A percentile compares a stretch with the other conserved stretches of the same genome.
phyloP scores from a whole-genome alignment of 2,329 filamentous ascomycete species.

The Daldinia eschscholtzii region DNA sequence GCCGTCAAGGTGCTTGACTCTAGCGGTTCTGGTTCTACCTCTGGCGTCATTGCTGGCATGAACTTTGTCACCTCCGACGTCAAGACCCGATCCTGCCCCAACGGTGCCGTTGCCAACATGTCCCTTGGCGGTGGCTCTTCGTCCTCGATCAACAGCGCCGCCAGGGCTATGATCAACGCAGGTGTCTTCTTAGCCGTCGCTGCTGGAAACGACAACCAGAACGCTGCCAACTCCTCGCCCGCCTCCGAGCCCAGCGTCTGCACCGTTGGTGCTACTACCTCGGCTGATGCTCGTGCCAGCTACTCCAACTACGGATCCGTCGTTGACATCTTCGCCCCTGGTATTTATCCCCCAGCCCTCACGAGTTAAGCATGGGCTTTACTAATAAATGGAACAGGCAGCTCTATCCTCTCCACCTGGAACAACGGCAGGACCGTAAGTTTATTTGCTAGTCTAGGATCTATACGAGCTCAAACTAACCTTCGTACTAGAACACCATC shows the following conservation, averaged over 20 bases:
- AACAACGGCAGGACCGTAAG: constrained; percentile 53
- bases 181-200: constrained; percentile 68
- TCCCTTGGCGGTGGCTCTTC: constrained; percentile 64
- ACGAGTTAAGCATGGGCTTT: background rate
- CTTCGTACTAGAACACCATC: constrained; percentile 57
- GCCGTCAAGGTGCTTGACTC: constrained; percentile 62
- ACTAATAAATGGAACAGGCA: constrained; percentile 35
- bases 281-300: constrained; percentile 54
- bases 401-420: constrained; percentile 57
- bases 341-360: constrained; percentile 1
- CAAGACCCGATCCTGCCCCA: constrained; percentile 55
- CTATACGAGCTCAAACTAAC: constrained; percentile 26
- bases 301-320: constrained; percentile 65
- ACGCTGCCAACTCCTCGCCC: constrained; percentile 60
- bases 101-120: constrained; percentile 66
- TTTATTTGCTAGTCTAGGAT: constrained; percentile 7
- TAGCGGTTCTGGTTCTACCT: constrained; percentile 47
- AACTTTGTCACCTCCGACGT: constrained; percentile 62
- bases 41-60: constrained; percentile 52
- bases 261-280: constrained; percentile 66
- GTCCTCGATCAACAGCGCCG: constrained; percentile 63
- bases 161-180: constrained; percentile 59
- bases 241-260: constrained; percentile 62
- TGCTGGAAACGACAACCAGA: constrained; percentile 64
- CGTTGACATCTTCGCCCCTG: constrained; percentile 61